Evolutionary conservation across 2,329 filamentous ascomycete species (phyloP).

Genomic region (Alternaria gansuensis): DNA sequence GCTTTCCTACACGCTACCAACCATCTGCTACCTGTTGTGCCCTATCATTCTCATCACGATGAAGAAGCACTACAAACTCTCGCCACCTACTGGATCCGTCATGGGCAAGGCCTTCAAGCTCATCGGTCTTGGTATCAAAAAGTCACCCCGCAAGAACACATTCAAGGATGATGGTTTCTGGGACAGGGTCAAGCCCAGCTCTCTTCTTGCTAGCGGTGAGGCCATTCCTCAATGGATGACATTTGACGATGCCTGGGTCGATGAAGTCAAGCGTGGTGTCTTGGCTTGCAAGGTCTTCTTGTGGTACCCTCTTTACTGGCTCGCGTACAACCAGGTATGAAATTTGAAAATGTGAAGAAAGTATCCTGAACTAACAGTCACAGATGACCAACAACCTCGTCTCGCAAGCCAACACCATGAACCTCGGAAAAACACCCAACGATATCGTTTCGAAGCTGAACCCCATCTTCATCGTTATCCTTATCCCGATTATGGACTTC

Average conservation of each 20-base stretch:
- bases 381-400: constrained; percentile 72
- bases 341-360: background rate
- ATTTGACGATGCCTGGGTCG: constrained; percentile 81
- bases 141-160: constrained; percentile 33
- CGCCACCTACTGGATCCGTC: constrained; percentile 75
- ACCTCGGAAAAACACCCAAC: constrained; percentile 75
- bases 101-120: constrained; percentile 72
- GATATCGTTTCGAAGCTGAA: constrained; percentile 81
- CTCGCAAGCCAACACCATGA: constrained; percentile 73
- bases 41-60: constrained; percentile 66
- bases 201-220: constrained; percentile 46
- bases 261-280: constrained; percentile 73
- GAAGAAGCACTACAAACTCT: constrained; percentile 71
- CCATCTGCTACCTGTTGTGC: constrained; percentile 68
- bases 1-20: constrained; percentile 74
- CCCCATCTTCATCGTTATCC: constrained; percentile 77
- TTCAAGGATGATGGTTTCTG: constrained; percentile 60
- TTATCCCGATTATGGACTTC: constrained; percentile 67
- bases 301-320: constrained; percentile 65
- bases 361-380: constrained; percentile 51
- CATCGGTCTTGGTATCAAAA: constrained; percentile 58
- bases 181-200: constrained; percentile 69
- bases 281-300: constrained; percentile 55
- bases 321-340: constrained; percentile 19
- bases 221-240: constrained; percentile 75